phyloP scores from a whole-genome alignment of 805 yeast genomes.

The Saturnispora mendoncae region DNA sequence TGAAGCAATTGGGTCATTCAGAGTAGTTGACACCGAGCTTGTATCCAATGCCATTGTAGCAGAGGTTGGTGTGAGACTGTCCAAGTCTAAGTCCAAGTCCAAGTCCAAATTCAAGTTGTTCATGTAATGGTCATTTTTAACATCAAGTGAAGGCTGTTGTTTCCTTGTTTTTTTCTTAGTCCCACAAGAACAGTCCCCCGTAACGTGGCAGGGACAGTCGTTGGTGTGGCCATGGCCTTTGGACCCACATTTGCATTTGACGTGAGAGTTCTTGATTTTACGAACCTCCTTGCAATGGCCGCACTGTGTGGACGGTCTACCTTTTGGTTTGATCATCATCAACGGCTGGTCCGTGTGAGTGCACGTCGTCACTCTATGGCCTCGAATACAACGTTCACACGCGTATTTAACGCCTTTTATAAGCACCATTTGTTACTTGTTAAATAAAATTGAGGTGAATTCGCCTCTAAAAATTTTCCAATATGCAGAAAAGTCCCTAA shows the following conservation, averaged over 20 bases:
- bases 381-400: slow-evolving; percentile 90
- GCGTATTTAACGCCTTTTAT: slow-evolving; percentile 93
- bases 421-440: slow-evolving; percentile 53
- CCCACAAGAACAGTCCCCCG: slow-evolving; percentile 28
- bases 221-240: slow-evolving; percentile 24
- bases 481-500: too few relatives aligned
- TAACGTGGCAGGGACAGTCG: slow-evolving; percentile 27
- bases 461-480: neutral
- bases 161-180: slow-evolving; percentile 20
- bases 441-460: neutral
- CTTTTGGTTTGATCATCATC: slow-evolving; percentile 91
- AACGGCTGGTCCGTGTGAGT: slow-evolving; percentile 86
- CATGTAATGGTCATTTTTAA: neutral
- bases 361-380: slow-evolving; percentile 92
- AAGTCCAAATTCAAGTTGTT: neutral
- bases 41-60: neutral
- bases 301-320: slow-evolving; percentile 92
- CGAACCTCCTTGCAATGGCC: slow-evolving; percentile 74
- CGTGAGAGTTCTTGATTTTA: slow-evolving; percentile 56
- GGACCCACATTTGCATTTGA: slow-evolving; percentile 67
- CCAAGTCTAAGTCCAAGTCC: neutral
- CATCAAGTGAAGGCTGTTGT: too few relatives aligned
- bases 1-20: neutral
- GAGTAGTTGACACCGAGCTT: neutral
- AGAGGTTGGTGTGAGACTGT: neutral